Conservation (phyloP, 1,284 basidiomycete genomes). For the Ustilago bromivora region DNA sequence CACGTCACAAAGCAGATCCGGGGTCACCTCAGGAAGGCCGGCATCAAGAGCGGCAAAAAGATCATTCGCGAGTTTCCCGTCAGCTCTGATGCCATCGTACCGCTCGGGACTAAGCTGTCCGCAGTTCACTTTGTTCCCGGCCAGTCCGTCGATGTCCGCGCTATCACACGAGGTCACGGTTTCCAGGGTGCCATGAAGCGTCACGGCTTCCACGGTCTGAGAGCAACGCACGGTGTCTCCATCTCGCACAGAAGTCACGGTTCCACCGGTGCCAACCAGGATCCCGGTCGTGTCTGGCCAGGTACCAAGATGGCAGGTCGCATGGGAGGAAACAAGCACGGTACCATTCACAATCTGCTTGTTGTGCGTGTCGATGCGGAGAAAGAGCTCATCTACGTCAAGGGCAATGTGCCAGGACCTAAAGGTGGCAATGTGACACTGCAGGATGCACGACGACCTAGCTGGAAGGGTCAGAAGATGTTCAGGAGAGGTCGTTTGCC, state of each 20-base stretch:
- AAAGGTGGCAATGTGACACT: constrained; percentile 72
- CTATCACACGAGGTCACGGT: constrained; percentile 94
- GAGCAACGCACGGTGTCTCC: constrained; percentile 96
- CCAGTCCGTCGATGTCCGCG: constrained; percentile 93
- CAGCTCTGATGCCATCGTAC: constrained; percentile 87
- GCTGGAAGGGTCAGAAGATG: constrained; percentile 64
- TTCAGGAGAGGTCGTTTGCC: constrained; percentile 62
- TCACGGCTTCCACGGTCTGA: constrained; percentile 90
- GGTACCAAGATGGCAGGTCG: constrained; percentile 99
- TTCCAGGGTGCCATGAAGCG: constrained; percentile 98
- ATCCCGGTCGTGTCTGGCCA: constrained; percentile 92
- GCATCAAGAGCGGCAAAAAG: constrained; percentile 82
- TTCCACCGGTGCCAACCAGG: constrained; percentile 88
- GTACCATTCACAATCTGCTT: constrained; percentile 79
- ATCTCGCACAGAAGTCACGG: constrained; percentile 92
- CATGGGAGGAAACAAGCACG: constrained; percentile 77
- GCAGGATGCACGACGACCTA: constrained; percentile 65
- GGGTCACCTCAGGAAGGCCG: constrained; percentile 88
- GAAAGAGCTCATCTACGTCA: constrained; percentile 88
- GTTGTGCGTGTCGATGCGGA: constrained; percentile 88
- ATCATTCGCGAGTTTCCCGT: constrained; percentile 90
- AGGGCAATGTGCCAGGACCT: constrained; percentile 74
- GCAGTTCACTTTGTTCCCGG: constrained; percentile 97
- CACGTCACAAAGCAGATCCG: constrained; percentile 83
- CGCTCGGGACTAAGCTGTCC: constrained; percentile 87